A percentile compares a stretch with the other conserved stretches of the same genome.
These are phyloP conservation scores for Teratosphaeriaceae sp. DNA, from an alignment of 2,329 filamentous ascomycete species.

Conservation along the genomic window DNA sequence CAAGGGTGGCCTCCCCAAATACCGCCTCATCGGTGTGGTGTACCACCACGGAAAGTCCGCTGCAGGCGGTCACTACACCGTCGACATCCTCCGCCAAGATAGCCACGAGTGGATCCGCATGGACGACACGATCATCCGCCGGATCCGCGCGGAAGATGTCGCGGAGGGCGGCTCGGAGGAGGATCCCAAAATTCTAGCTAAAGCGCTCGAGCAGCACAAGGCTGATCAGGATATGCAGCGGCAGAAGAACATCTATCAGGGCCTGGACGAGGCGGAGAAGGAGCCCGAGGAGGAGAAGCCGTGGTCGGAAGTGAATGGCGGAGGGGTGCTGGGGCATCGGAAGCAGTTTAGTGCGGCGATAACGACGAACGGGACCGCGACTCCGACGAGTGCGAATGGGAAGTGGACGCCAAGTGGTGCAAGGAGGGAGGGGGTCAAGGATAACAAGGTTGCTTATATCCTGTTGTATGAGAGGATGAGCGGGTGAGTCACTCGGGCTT, in stretches of 20 bases:
- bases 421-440: conserved; percentile 53
- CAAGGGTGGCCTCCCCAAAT: conserved; percentile 69
- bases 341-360: conserved; percentile 55
- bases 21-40: conserved; percentile 80
- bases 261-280: conserved; percentile 57
- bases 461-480: conserved; percentile 87
- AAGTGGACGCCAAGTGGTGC: conserved; percentile 50
- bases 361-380: conserved; percentile 48
- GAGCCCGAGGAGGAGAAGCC: conserved; percentile 56
- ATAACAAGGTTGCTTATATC: conserved; percentile 96
- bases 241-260: conserved; percentile 66
- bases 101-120: conserved; percentile 93
- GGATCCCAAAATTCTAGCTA: conserved; percentile 61
- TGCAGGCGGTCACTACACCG: conserved; percentile 92
- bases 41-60: conserved; percentile 98
- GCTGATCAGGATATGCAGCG: conserved; percentile 39
- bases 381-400: conserved; percentile 42
- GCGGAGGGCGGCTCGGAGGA: conserved; percentile 80
- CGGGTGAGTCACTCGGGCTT: too few species aligned
- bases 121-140: conserved; percentile 85
- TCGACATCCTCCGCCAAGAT: conserved; percentile 92
- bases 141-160: conserved; percentile 81
- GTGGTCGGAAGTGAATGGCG: conserved; percentile 82
- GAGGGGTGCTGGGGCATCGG: conserved; percentile 30
- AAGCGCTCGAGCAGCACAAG: conserved; percentile 61